Base-by-base conservation (phyloP, 176 grass and related monocot genomes). In the Calamus simplicifolius region DNA sequence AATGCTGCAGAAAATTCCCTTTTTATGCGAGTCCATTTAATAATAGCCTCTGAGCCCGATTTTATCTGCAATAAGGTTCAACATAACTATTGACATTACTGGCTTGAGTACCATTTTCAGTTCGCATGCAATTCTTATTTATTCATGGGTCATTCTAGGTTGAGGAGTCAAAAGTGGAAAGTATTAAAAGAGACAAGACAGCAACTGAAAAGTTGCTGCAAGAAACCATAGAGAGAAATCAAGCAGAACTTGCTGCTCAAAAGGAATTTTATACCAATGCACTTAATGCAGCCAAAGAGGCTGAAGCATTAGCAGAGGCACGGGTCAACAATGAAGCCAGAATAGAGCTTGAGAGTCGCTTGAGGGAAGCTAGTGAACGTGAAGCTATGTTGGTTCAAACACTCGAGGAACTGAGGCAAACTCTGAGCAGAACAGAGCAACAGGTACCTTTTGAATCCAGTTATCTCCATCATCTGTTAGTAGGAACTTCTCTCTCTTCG, bases 191-290 rank as follows among this genome's bases (percentile, higher is more conserved):
- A 81, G 94, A 99, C 54, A 99, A 99, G 79, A 70, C 85, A 48
- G 67, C 79, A 48, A 99, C 88, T 54, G 94, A 99, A 52, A 99
- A 93, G 63, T 68, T 99, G 61, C 73, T 99, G 72, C 94, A 99
- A 82, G 94, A 99, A 82, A 93, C 94, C 48, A 89, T 99, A 75
- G 94, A 99, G 81, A 86, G 82, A 78, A 99, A 99, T 67, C 94
- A 93, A 88, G 70, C 79, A 31, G 94, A 99, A 63, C 82, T 99
- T 75, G 64, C 76, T 51, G 81, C 94, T 71, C 88, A 93, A 75
- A 99, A 99, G 76, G 94, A 99, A 81, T 93, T 99, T 82, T 99
- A 89, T 66, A 75, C 84, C 29, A 99, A 79, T 79, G 88, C 94
- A 78, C 82, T 99, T 53, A 99, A 89, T 81, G 82, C 88, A 83